Evolutionary conservation across 2,329 filamentous ascomycete genomes (phyloP), one percentile per base, ranked within the genome.

Genomic region (Cercospora zeina): DNA sequence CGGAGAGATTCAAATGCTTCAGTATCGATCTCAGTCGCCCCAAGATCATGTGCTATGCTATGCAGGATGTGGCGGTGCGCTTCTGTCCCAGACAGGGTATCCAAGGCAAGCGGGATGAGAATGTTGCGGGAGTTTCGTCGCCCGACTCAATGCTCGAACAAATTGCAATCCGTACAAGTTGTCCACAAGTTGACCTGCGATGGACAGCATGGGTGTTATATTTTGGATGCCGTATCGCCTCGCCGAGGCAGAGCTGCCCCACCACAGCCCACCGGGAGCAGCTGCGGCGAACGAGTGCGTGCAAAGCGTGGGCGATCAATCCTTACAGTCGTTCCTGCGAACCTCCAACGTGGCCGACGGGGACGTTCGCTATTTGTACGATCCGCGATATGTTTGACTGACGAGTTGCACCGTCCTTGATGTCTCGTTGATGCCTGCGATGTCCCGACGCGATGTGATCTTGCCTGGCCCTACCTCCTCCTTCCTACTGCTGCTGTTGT

Each of bases 261-360:
- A n/a, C n/a, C n/a, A n/a, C n/a, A n/a, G n/a, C n/a, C n/a, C n/a
- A 49, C 42, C 42, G 14, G 42, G 24, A 14, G 42, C 42, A 49
- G 21, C 42, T 49, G 42, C 42, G 42, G 42, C 42, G 19, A 47
- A 47, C 42, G 19, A 47, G 42, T 47, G 42, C 42, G 42, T 21
- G 42, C 42, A 47, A 24, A 10, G 19, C 42, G 11, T 14, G 13
- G 31, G 11, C 19, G 19, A 21, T 9, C 9, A 11, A 14, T 27
- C 19, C 42, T 24, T 24, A 7, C 9, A 9, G 19, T 47, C 42
- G 10, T 24, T 47, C 19, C 42, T 47, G 42, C 42, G 2, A 47
- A 21, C 5, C 21, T 24, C 42, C 19, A 19, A 6, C 11, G 42
- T 14, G 42, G 42, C 21, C 42, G 19, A 21, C 19, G 11, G 19